A percentile compares a stretch with the other conserved stretches of the same genome.
Conservation (phyloP, 2,329 filamentous ascomycete species). For the Alternaria triticimaculans region DNA sequence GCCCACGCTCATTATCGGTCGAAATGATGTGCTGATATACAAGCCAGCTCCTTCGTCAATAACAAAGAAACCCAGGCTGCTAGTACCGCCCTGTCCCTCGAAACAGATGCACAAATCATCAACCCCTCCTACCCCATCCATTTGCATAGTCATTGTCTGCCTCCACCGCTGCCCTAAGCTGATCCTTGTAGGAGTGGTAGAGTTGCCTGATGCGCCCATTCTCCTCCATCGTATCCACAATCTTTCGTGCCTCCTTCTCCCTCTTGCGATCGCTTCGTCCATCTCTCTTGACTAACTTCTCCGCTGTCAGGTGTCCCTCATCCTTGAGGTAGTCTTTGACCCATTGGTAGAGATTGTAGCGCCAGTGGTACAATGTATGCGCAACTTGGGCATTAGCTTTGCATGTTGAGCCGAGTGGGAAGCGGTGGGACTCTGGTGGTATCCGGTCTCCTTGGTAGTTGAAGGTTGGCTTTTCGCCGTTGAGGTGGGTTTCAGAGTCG, state of each 20-base stretch:
- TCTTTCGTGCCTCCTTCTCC: conserved; percentile 65
- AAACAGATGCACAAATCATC: not conserved
- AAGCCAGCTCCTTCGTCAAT: not conserved
- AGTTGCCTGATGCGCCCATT: conserved; percentile 66
- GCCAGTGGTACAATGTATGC: conserved; percentile 78
- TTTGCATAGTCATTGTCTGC: conserved; percentile 26
- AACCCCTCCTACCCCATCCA: conserved; percentile 5
- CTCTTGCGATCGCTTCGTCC: conserved; percentile 66
- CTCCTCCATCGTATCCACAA: conserved; percentile 69
- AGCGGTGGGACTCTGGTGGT: conserved; percentile 35
- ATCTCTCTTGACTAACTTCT: conserved; percentile 67
- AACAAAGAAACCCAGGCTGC: not conserved
- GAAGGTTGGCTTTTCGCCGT: conserved; percentile 34
- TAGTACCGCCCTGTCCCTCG: not conserved
- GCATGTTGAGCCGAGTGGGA: conserved; percentile 54
- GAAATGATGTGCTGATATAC: not conserved
- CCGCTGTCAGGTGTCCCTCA: conserved; percentile 64
- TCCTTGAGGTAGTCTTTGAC: conserved; percentile 67
- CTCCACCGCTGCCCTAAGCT: conserved; percentile 52
- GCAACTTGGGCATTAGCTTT: conserved; percentile 71
- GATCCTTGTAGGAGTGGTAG: conserved; percentile 70
- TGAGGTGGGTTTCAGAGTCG: conserved; percentile 23
- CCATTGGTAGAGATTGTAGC: conserved; percentile 74
- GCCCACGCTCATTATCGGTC: not conserved
- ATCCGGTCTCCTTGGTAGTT: conserved; percentile 37